Base-by-base conservation (phyloP, 2,329 filamentous ascomycete genomes). In the Alternaria sp. region DNA sequence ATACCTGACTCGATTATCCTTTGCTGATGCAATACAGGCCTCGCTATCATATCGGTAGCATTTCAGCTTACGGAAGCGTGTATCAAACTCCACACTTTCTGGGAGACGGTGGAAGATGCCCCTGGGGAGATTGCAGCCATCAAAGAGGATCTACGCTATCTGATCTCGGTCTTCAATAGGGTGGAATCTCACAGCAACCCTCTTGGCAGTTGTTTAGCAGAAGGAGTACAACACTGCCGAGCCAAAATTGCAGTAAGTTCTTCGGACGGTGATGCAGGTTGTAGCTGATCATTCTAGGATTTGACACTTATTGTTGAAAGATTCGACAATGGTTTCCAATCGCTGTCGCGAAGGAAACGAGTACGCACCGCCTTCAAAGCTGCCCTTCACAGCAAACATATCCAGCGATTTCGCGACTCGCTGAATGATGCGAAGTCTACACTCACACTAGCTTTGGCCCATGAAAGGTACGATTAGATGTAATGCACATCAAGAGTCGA, bases 91-190 rank as follows among this genome's bases (percentile, higher is more conserved):
- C 62, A 68, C 11, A 53, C 16, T 2, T 68, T 66, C 38, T 68
- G 63, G 65, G 63, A 68, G 30, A 53, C 63, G 0, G 51, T 66
- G 16, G 57, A 64, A 59, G 61, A 63, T 57, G 65, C 61, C 5
- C 63, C 65, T 8, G 50, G 53, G 6, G 65, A 68, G 34, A 59
- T 68, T 7, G 32, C 45, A 20, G 48, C 59, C 0, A 60, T 68
- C 45, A 64, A 64, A 16, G 63, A 64, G 43, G 61, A 68, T 51
- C 30, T 64, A 2, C 54, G 46, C 11, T 67, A 62, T 20, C 57
- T 66, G 0, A 61, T 62, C 5, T 64, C 63, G 3, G 53, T 64
- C 2, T 66, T 66, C 46, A 55, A 49, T 18, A 51, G 46, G 12
- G 55, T 66, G 14, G 61, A 64, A 27, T 58, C 22, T 3, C 14